Conservation (phyloP, 495 filamentous ascomycete species). For the Neurospora sp. region DNA sequence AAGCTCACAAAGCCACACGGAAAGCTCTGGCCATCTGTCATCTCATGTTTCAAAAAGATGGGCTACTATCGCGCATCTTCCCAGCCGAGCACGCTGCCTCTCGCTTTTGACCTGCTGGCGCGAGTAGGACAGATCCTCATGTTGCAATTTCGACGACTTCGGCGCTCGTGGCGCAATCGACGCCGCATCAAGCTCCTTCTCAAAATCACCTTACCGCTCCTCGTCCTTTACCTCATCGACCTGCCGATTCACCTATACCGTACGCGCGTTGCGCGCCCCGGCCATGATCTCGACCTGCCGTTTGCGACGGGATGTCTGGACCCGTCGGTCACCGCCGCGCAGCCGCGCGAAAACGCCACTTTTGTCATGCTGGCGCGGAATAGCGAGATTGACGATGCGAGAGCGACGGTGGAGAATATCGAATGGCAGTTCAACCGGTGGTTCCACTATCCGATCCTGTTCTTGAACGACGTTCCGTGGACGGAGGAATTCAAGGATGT, state of each 20-base stretch:
- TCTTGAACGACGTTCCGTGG: conserved; percentile 87
- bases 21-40: background rate
- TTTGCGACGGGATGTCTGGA: conserved; percentile 34
- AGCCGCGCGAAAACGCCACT: conserved; percentile 73
- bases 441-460: conserved; percentile 96
- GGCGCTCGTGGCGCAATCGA: background rate
- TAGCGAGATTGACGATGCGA: conserved; percentile 80
- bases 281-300: conserved; percentile 29
- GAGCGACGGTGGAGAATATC: conserved; percentile 82
- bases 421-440: conserved; percentile 95
- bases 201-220: background rate
- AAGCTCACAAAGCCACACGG: background rate
- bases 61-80: background rate
- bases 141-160: background rate
- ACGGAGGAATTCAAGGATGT: conserved; percentile 72
- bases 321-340: conserved; percentile 31
- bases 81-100: background rate
- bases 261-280: conserved; percentile 23
- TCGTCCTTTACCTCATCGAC: conserved; percentile 14
- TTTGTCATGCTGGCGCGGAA: conserved; percentile 92
- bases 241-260: conserved; percentile 17
- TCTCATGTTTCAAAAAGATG: background rate
- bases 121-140: background rate
- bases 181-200: background rate
- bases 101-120: background rate